Evolutionary conservation across 1,284 basidiomycete genomes (phyloP), one percentile per base, ranked within the genome.

Genomic region (Amylostereum areolatum): DNA sequence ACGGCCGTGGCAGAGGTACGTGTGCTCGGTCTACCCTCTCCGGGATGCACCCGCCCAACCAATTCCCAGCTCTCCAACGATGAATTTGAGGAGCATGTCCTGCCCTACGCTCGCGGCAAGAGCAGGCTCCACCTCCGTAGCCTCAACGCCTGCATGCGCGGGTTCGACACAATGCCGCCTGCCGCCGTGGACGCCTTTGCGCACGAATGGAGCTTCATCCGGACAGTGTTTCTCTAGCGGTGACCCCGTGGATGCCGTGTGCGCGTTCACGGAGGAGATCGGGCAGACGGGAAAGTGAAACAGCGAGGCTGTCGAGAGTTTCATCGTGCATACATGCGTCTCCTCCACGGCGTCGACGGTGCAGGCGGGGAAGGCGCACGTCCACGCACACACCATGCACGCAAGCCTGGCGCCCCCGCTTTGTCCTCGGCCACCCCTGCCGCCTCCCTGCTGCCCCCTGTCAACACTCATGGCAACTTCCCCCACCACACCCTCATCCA

Each of bases 41-140:
- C n/a, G n/a, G n/a, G n/a, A n/a, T n/a, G n/a, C n/a, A n/a, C n/a
- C n/a, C n/a, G n/a, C n/a, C n/a, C n/a, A n/a, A n/a, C n/a, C n/a
- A n/a, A 37, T 2, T 45, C 6, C 12, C 59, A 95, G 93, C 83
- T 99, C 2, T 98, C 97, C 64, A 96, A 99, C 61, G 97, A 99
- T 67, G 80, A 78, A 1, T 99, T 99, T 61, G 97, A 99, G 60
- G 97, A 99, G 65, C 97, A 99, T 60, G 96, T 99, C 37, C 78
- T 99, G 0, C 74, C 84, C 0, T 97, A 95, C 59, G 70, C 89
- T 0, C 72, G 77, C 0, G 85, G 96, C 30, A 81, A 85, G 56
- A 92, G 93, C 0, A 97, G 97, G 1, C 81, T 99, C 1, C 92
- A 98, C 60, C 76, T 99, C 0, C 97, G 99, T 67, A 94, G 95